phyloP scores from a whole-genome alignment of 2,329 filamentous ascomycete genomes.

The Penicillium griseofulvum region DNA sequence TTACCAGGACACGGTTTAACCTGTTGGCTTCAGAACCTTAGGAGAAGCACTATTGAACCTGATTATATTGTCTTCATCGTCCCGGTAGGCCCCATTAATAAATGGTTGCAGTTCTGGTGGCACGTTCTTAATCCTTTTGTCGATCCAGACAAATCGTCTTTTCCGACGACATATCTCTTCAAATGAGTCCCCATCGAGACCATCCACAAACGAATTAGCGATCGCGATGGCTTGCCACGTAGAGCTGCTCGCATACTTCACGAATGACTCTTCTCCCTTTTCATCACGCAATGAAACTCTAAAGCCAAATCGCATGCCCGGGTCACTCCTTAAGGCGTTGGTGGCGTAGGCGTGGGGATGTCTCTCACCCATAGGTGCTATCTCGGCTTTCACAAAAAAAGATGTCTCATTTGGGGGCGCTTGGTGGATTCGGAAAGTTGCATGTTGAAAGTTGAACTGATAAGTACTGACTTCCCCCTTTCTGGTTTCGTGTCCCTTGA shows the following conservation, averaged over 20 bases:
- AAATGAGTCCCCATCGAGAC: background rate
- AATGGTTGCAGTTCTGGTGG: background rate
- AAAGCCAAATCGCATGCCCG: background rate
- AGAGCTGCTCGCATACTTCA: background rate
- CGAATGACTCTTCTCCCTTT: background rate
- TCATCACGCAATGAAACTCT: background rate
- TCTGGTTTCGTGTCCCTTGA: background rate
- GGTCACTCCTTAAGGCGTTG: background rate
- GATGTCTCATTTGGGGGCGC: background rate
- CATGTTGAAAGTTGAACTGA: background rate
- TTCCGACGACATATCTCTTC: background rate
- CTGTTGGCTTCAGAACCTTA: no score
- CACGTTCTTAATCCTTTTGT: background rate
- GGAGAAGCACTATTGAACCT: background rate
- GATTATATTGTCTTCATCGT: background rate
- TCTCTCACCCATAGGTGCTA: background rate
- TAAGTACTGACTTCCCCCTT: background rate
- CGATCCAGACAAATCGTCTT: background rate
- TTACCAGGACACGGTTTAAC: no score
- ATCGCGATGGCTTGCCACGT: background rate
- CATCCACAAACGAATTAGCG: constrained; percentile 1
- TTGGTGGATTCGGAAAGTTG: background rate
- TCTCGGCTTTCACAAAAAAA: constrained; percentile 1
- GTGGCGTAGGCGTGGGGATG: background rate
- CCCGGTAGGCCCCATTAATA: background rate